A percentile compares a stretch with the other conserved stretches of the same genome.
These are phyloP conservation scores for Komagataella populi DNA, from an alignment of 805 yeast genomes.

Conservation along the genomic window DNA sequence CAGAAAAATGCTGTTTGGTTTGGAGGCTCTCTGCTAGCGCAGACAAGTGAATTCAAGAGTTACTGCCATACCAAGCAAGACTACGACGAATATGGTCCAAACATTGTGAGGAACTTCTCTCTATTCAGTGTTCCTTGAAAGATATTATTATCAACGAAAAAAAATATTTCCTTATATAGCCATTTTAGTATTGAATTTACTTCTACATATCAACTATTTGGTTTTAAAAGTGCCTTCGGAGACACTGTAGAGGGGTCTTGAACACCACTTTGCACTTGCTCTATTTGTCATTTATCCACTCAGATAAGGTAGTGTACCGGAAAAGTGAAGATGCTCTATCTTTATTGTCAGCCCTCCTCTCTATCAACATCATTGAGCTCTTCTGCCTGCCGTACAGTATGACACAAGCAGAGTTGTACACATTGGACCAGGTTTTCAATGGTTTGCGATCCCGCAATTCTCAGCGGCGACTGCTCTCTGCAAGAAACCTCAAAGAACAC, in stretches of 20 bases:
- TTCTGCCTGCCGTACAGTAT: neutral
- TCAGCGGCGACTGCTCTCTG: conserved; percentile 37
- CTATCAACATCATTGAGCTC: neutral
- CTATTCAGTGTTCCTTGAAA: conserved; percentile 78
- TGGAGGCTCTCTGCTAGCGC: conserved; percentile 95
- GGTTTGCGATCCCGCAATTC: conserved; percentile 31
- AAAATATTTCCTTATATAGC: neutral
- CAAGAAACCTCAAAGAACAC: conserved; percentile 56
- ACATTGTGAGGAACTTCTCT: conserved; percentile 93
- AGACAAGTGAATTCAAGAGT: conserved; percentile 91
- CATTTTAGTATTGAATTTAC: neutral
- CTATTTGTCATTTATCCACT: no score
- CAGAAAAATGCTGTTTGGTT: conserved; percentile 99
- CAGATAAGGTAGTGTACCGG: neutral
- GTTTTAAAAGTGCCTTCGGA: neutral
- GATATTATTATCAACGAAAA: neutral
- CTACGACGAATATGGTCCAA: conserved; percentile 96
- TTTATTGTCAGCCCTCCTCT: neutral
- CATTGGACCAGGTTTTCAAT: conserved; percentile 36
- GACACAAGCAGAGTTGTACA: conserved; percentile 6
- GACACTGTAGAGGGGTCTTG: neutral
- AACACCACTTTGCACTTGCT: no score
- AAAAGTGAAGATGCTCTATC: neutral
- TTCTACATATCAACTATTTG: neutral
- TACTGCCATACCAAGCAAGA: conserved; percentile 96